phyloP scores from a whole-genome alignment of 2,329 filamentous ascomycete species.

The Ascochyta lentis region DNA sequence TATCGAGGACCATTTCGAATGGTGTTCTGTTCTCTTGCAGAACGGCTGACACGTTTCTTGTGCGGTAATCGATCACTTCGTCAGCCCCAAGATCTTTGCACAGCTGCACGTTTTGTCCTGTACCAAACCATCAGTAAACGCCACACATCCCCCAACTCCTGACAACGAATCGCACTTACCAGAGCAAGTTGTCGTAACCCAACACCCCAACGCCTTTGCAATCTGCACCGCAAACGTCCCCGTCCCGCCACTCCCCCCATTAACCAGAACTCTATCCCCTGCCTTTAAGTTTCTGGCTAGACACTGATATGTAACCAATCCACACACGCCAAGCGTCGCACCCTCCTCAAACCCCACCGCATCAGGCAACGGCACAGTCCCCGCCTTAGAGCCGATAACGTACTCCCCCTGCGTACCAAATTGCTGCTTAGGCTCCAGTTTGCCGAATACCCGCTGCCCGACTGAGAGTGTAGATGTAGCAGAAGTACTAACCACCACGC shows the following conservation, averaged over 20 bases:
- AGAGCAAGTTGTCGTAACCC: constrained; percentile 66
- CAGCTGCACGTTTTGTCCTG: constrained; percentile 59
- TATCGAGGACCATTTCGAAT: constrained; percentile 64
- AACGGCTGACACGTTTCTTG: constrained; percentile 49
- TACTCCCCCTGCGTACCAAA: constrained; percentile 31
- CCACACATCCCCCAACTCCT: no score
- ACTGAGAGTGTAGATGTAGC: constrained; percentile 10
- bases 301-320: constrained; percentile 30
- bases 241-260: constrained; percentile 67
- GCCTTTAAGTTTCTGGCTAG: constrained; percentile 29
- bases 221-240: constrained; percentile 68
- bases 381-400: constrained; percentile 25
- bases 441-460: constrained; percentile 32
- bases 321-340: constrained; percentile 30
- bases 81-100: constrained; percentile 66
- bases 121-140: constrained; percentile 7
- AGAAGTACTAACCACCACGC: constrained; percentile 16
- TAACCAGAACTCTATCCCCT: constrained; percentile 63
- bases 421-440: constrained; percentile 32
- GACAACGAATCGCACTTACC: constrained; percentile 18
- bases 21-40: constrained; percentile 55
- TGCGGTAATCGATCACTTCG: constrained; percentile 65
- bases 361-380: constrained; percentile 26
- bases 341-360: constrained; percentile 19
- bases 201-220: constrained; percentile 64